Conservation (phyloP, 2,329 filamentous ascomycete species). For the Cladosporium oxysporum region DNA sequence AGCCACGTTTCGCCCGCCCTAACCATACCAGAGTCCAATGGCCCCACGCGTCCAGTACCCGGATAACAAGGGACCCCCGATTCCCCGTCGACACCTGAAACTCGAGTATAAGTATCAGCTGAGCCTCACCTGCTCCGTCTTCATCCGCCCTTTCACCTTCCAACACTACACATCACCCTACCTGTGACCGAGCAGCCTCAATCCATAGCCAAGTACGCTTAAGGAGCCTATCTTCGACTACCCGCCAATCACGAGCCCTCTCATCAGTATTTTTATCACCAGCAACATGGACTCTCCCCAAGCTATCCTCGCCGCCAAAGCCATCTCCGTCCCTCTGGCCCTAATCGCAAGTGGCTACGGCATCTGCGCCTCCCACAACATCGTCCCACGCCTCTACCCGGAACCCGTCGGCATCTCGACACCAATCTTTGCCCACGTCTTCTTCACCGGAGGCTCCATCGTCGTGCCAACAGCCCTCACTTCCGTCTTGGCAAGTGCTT, state of each 20-base stretch:
- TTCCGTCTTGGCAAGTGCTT: slow-evolving; percentile 12
- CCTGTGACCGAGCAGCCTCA: background rate
- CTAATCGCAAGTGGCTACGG: slow-evolving; percentile 25
- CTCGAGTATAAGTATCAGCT: slow-evolving; percentile 6
- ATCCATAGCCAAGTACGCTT: background rate
- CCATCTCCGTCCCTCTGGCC: slow-evolving; percentile 23
- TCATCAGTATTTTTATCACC: too few relatives aligned
- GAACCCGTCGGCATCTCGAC: slow-evolving; percentile 21
- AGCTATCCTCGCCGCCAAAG: slow-evolving; percentile 20
- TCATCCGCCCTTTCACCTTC: background rate
- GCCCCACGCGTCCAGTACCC: background rate
- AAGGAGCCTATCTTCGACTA: background rate
- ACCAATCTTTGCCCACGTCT: slow-evolving; percentile 23
- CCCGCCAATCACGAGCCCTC: too few relatives aligned
- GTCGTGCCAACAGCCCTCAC: slow-evolving; percentile 21
- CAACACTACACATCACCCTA: background rate
- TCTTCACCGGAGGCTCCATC: slow-evolving; percentile 22
- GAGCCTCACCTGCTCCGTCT: background rate
- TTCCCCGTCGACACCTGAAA: background rate
- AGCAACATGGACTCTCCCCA: slow-evolving; percentile 25
- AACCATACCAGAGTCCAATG: background rate
- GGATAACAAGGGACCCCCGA: background rate
- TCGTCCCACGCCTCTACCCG: slow-evolving; percentile 25
- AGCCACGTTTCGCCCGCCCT: slow-evolving; percentile 1
- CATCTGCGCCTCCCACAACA: slow-evolving; percentile 23